Evolutionary conservation across 768 basidiomycete genomes (phyloP), one percentile per base, ranked within the genome.

Genomic region (Mycena albidolilacea): DNA sequence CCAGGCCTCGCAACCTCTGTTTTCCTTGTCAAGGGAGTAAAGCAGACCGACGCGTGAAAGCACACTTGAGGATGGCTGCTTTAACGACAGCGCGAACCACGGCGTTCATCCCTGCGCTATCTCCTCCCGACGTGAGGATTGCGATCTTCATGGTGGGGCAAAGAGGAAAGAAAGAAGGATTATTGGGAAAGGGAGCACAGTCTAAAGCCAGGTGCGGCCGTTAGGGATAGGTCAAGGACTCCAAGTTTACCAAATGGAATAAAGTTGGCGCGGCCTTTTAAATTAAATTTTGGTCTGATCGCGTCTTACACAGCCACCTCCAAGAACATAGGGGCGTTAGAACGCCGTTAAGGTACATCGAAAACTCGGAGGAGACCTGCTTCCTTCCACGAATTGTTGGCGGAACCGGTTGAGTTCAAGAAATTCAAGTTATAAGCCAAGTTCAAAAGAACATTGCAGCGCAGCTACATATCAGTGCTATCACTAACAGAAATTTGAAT

Each of bases 101-200:
- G 41, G 96, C 96, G 80, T 97, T 97, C 95, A 97, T 96, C 78
- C 98, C 98, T 64, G 98, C 97, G 84, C 95, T 96, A 87, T 99
- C 98, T 79, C 98, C 97, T 58, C 97, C 98, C 3, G 93, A 95
- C 1, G 98, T 99, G 75, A 99, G 90, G 62, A 97, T 93, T 0
- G 97, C 97, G 80, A 98, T 89, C 86, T 96, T 97, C 91, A 97
- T 95, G 7, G 50, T 71, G 70, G 70, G 48, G 39, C 30, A 30
- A 30, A 30, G 30, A 30, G 30, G 30, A 30, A 30, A 30, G 30
- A 30, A 30, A 30, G 54, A 58, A 62, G 75, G 23, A 14, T n/a
- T 21, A 23, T 19, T 30, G 30, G 15, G n/a, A 38, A 46, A 52
- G 12, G 7, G 17, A 43, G 8, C 2, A 4, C 44, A 10, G 8